Conservation (phyloP, 345 rosid species). For the Brassica nigra region DNA sequence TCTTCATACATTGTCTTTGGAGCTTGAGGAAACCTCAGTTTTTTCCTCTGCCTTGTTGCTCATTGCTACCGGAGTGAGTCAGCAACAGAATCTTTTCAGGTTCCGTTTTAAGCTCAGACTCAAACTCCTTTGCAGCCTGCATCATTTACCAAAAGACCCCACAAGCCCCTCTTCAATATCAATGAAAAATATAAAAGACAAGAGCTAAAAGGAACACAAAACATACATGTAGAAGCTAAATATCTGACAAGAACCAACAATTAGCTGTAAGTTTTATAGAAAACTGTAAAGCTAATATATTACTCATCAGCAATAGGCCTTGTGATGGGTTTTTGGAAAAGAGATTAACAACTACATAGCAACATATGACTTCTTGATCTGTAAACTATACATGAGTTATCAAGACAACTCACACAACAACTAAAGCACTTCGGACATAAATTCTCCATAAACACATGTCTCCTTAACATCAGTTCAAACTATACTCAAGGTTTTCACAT, state of each 20-base stretch:
- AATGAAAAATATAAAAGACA: not conserved
- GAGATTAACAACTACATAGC: too few relatives aligned
- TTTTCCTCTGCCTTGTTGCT: conserved; percentile 54
- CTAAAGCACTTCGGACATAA: too few relatives aligned
- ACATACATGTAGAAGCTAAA: not conserved
- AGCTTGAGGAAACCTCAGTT: conserved; percentile 48
- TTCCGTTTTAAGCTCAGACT: conserved; percentile 86
- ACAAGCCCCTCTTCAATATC: not conserved
- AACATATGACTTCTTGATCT: too few relatives aligned
- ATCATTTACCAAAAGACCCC: conserved; percentile 22
- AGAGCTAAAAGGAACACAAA: not conserved
- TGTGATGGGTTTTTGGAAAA: too few relatives aligned
- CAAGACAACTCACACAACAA: too few relatives aligned
- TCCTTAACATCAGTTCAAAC: too few relatives aligned
- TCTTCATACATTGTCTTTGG: not conserved
- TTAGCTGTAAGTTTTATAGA: too few relatives aligned
- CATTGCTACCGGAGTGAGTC: conserved; percentile 49
- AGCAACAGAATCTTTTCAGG: conserved; percentile 48
- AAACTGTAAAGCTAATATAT: too few relatives aligned
- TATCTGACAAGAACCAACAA: not conserved
- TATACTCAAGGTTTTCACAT: too few relatives aligned
- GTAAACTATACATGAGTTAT: too few relatives aligned
- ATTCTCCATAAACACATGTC: too few relatives aligned
- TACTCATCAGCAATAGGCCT: too few relatives aligned
- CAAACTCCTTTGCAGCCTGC: conserved; percentile 97